Evolutionary conservation across 2,329 filamentous ascomycete genomes (phyloP).

Genomic region (Apiospora hydei): DNA sequence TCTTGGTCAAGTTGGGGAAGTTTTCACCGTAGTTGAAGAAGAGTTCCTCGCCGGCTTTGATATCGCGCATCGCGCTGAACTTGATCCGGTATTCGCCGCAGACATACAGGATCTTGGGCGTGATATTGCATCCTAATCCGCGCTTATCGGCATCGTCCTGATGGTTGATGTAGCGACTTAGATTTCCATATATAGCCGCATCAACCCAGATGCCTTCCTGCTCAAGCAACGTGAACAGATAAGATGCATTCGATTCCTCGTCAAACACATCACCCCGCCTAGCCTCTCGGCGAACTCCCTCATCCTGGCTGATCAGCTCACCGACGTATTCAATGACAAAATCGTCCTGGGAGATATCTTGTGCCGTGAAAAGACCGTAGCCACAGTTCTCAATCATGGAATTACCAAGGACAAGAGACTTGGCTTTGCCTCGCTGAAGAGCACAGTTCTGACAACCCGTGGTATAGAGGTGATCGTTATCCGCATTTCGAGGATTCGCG

Average conservation of each 20-base stretch:
- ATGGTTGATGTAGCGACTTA: conserved; percentile 86
- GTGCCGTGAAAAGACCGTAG: conserved; percentile 77
- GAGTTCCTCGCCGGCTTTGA: conserved; percentile 76
- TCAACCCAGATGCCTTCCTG: conserved; percentile 74
- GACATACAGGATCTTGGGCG: conserved; percentile 72
- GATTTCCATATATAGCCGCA: conserved; percentile 78
- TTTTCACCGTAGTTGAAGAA: conserved; percentile 83
- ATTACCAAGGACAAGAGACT: conserved; percentile 71
- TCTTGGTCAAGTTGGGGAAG: conserved; percentile 67
- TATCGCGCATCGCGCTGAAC: conserved; percentile 71
- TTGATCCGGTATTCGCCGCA: conserved; percentile 80
- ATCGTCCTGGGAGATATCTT: conserved; percentile 71
- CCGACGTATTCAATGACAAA: conserved; percentile 84
- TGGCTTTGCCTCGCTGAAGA: conserved; percentile 72
- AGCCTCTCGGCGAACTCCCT: conserved; percentile 73
- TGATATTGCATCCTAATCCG: conserved; percentile 65
- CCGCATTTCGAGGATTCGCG: conserved; percentile 71
- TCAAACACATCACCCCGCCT: conserved; percentile 67
- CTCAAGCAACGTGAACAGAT: conserved; percentile 66
- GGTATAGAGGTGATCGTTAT: conserved; percentile 62
- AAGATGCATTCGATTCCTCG: conserved; percentile 69
- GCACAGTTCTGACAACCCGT: conserved; percentile 75
- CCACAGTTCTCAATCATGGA: conserved; percentile 74
- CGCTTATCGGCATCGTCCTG: conserved; percentile 59
- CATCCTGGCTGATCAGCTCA: conserved; percentile 74